Evolutionary conservation across 352 stramenopile genomes (phyloP), one percentile per base, ranked within the genome.

Genomic region (Phytophthora syringae): DNA sequence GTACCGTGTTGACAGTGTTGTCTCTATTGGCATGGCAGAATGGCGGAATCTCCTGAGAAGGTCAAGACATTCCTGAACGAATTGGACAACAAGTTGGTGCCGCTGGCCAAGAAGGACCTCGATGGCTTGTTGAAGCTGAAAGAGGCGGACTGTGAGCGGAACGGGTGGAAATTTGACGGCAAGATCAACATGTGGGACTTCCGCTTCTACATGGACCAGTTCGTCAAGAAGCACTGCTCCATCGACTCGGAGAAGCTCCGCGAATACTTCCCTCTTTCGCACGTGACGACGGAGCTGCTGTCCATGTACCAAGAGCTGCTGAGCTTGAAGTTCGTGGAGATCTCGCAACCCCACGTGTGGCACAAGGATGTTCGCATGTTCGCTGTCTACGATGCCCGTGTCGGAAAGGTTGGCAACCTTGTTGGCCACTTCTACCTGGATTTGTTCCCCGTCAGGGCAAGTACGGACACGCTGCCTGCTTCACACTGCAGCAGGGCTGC

Each of bases 131-230:
- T 90, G 48, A 86, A 86, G 76, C 74, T 93, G 18, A 93, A 93
- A 66, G 68, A 89, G 70, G 61, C 70, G 5, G 80, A 92, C 57
- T 86, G 76, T 53, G 72, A 88, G 44, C 55, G 55, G 18, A 77
- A 87, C 25, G 72, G 52, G 2, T 77, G 74, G 73, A 78, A 86
- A 52, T 92, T 91, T 56, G 87, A 95, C 60, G 88, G 85, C 45
- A 90, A 93, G 63, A 75, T 97, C 68, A 93, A 97, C 74, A 93
- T 95, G 70, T 97, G 88, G 86, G 91, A 97, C 74, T 93, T 92
- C 49, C 78, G 77, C 18, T 97, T 94, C 75, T 97, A 97, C 77
- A 90, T 89, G 72, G 88, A 95, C 64, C 75, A 89, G 50, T 89
- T 88, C 69, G 74, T 95, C 34, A 96, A 96, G 66, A 86, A 94